phyloP scores from a whole-genome alignment of 176 grass and related monocot species.

The Pharus latifolius region DNA sequence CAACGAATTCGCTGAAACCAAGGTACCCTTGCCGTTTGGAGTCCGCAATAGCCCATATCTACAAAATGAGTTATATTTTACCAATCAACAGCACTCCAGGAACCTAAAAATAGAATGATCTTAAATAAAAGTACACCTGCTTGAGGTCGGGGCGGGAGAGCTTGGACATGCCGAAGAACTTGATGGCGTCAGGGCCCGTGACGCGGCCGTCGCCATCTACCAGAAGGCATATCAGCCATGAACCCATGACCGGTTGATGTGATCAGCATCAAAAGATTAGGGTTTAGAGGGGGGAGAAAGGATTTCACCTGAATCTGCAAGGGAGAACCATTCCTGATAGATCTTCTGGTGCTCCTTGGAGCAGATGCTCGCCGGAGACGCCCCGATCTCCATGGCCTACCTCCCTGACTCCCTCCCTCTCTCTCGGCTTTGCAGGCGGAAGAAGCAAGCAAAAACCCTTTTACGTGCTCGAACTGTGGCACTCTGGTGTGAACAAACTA shows the following conservation, averaged over 20 bases:
- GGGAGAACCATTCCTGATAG: constrained; percentile 83
- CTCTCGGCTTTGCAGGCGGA: constrained; percentile 11
- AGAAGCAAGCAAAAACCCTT: constrained; percentile 39
- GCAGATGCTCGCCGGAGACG: constrained; percentile 33
- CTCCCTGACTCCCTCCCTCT: neutral
- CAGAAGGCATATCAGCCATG: neutral
- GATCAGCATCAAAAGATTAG: neutral
- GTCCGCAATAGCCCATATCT: constrained; percentile 96
- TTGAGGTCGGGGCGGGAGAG: constrained; percentile 75
- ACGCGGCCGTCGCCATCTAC: constrained; percentile 90
- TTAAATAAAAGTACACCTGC: constrained; percentile 70
- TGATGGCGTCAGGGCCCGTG: constrained; percentile 85
- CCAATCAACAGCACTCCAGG: neutral
- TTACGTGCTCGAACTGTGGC: neutral
- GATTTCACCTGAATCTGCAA: constrained; percentile 71
- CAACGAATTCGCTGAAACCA: constrained; percentile 62
- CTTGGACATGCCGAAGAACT: constrained; percentile 83
- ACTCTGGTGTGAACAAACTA: no score
- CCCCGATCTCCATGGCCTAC: constrained; percentile 70
- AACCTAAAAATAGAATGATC: neutral
- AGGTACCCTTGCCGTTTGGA: constrained; percentile 77
- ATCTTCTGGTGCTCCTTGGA: constrained; percentile 74
- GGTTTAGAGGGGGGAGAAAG: neutral
- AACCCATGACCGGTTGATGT: neutral
- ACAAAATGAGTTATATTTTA: neutral